Conservation (phyloP, 257 asterid genomes). For the Verbena officinalis region DNA sequence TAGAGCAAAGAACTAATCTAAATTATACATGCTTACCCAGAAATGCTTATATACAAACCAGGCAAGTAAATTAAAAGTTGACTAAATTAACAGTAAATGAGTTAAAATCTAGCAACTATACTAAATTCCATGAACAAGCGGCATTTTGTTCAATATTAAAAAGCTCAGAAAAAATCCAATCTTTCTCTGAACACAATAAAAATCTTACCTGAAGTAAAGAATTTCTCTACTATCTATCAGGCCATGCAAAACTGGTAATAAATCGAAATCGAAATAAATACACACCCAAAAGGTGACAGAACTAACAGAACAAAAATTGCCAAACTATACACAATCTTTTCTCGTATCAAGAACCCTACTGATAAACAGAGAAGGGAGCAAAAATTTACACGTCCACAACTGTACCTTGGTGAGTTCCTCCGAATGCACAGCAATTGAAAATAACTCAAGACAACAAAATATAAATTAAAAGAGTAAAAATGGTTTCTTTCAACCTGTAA, state of each 20-base stretch:
- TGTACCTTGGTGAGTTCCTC: neutral
- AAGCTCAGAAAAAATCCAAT: slow-evolving; percentile 19
- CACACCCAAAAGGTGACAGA: slow-evolving; percentile 21
- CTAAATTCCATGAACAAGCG: neutral
- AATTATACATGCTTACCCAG: neutral
- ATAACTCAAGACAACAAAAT: neutral
- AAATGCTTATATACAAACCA: slow-evolving; percentile 2
- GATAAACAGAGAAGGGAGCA: neutral
- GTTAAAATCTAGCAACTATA: neutral
- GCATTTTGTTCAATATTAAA: slow-evolving; percentile 13
- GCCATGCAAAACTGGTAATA: slow-evolving; percentile 32
- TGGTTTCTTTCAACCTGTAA: slow-evolving; percentile 22
- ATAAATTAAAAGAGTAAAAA: neutral
- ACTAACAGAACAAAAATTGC: neutral
- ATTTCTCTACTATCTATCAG: slow-evolving; percentile 7
- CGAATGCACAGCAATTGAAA: slow-evolving; percentile 8
- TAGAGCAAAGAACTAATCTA: neutral
- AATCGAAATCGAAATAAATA: neutral
- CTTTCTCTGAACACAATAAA: slow-evolving; percentile 25
- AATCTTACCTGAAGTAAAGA: neutral
- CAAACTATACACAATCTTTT: neutral
- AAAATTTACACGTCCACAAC: slow-evolving; percentile 12
- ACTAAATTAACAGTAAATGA: neutral
- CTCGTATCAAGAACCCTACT: neutral
- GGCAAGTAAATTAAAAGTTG: neutral